A percentile compares a stretch with the other conserved stretches of the same genome.
Evolutionary conservation across 2,329 filamentous ascomycete species (phyloP).

Genomic region (Diaporthe ampelina): DNA sequence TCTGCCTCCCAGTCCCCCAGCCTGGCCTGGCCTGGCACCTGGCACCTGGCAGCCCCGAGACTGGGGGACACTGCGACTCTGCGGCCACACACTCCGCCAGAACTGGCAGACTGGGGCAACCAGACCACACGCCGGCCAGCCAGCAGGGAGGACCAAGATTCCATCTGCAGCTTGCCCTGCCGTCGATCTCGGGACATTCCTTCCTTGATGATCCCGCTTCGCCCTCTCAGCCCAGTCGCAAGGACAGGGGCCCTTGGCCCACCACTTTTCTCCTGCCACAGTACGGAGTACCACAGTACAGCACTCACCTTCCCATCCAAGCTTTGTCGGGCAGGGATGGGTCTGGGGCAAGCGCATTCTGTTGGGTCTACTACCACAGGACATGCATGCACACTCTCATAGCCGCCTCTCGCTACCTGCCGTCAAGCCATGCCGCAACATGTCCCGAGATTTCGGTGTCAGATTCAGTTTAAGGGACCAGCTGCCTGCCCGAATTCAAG

Average conservation of each 20-base stretch:
- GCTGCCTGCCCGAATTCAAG: neutral
- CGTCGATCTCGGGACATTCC: conserved; percentile 35
- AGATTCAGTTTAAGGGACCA: neutral
- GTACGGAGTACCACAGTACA: conserved; percentile 25
- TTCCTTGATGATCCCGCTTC: conserved; percentile 35
- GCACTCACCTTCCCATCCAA: neutral
- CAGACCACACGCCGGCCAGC: neutral
- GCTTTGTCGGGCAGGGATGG: conserved; percentile 20
- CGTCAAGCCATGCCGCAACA: conserved; percentile 14
- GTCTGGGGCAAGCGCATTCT: conserved; percentile 10
- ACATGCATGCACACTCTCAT: neutral
- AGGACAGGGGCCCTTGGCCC: conserved; percentile 27
- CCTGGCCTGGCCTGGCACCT: neutral
- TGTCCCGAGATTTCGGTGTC: conserved; percentile 2
- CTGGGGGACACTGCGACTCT: conserved; percentile 24
- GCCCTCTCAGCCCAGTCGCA: conserved; percentile 36
- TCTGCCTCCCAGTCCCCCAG: neutral
- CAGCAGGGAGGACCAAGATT: conserved; percentile 30
- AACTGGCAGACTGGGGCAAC: neutral
- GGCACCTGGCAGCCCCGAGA: conserved; percentile 27
- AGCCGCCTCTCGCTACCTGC: neutral
- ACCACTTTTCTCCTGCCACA: neutral
- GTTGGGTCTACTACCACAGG: neutral
- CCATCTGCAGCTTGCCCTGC: conserved; percentile 36
- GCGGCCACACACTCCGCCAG: neutral